Base-by-base conservation (phyloP, 257 asterid species). In the Linaria vulgaris region DNA sequence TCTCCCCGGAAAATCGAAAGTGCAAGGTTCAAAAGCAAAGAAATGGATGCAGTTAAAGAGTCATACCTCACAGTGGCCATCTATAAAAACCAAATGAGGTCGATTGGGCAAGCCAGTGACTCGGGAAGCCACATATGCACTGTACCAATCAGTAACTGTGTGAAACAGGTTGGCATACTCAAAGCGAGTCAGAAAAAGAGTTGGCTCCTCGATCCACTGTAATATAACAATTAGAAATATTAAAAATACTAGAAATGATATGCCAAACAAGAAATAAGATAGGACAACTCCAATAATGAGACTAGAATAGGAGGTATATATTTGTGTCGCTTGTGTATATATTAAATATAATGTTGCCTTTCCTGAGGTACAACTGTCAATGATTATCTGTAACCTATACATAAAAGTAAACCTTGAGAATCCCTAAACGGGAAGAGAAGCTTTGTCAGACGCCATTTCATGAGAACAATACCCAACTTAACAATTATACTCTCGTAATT, bases 201-300 rank as follows among this genome's bases (percentile, higher is more conserved):
- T 70, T 14, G 99, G 99, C 78, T 94, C 97, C 74, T 94, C 96
- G 56, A 94, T 72, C 97, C 99, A 94, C 99, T 94, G 90, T 67
- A 80, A 79, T 41, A 21, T 61, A 47, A 67, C 5, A 54, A 66
- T n/a, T 44, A 50, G 38, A 56, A 64, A 21, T 56, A 62, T 61
- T 56, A 78, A 31, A 56, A 16, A 23, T 6, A 27, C 34, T 51
- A 8, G 57, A 39, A 45, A 43, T 30, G 5, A 13, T 59, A 69
- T 6, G 20, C 22, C 22, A 19, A 7, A 11, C 66, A 24, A 23
- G 39, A 65, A 67, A 41, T 23, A 59, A 43, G n/a, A 22, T 7
- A 13, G 15, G 56, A 16, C 23, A 56, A 12, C 47, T 52, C 39
- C 25, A 11, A 24, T 22, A 25, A 27, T 51, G 50, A 56, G 22